phyloP scores from a whole-genome alignment of 78 protist species.

The Chrysochromulina parva region DNA sequence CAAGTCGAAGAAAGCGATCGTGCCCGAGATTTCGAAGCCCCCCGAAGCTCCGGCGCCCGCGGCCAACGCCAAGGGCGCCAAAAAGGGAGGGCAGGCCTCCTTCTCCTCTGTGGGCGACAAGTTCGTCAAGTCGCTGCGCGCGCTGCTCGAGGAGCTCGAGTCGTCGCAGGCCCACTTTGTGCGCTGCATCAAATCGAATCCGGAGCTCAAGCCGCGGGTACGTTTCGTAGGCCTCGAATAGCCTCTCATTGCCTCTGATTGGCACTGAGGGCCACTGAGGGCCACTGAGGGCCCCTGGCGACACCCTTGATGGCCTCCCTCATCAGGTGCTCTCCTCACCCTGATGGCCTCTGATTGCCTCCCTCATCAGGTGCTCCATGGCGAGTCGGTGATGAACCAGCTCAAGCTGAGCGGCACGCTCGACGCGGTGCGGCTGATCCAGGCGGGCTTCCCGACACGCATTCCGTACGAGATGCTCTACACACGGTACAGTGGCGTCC shows the following conservation, averaged over 20 bases:
- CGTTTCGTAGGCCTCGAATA: no score
- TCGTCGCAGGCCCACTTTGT: neutral
- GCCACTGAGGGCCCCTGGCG: no score
- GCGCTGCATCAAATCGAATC: constrained; percentile 17
- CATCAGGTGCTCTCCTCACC: neutral
- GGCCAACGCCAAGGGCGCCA: no score
- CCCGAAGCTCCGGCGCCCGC: no score
- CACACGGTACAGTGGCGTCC: constrained; percentile 39
- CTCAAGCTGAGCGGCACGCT: constrained; percentile 87
- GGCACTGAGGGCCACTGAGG: no score
- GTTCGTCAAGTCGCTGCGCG: neutral
- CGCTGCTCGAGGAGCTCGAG: neutral
- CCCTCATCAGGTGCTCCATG: neutral
- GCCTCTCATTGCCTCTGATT: no score
- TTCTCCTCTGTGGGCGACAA: neutral
- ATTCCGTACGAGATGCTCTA: constrained; percentile 54
- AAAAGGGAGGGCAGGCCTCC: no score
- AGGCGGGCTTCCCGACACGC: constrained; percentile 81
- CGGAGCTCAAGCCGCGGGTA: neutral
- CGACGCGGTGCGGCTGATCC: constrained; percentile 81
- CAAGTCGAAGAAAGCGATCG: neutral
- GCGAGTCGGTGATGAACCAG: constrained; percentile 67
- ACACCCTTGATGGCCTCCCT: no score
- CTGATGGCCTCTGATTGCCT: no score
- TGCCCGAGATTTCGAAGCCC: neutral